phyloP scores from a whole-genome alignment of 257 asterid species.

The Solanum gracilifrons region DNA sequence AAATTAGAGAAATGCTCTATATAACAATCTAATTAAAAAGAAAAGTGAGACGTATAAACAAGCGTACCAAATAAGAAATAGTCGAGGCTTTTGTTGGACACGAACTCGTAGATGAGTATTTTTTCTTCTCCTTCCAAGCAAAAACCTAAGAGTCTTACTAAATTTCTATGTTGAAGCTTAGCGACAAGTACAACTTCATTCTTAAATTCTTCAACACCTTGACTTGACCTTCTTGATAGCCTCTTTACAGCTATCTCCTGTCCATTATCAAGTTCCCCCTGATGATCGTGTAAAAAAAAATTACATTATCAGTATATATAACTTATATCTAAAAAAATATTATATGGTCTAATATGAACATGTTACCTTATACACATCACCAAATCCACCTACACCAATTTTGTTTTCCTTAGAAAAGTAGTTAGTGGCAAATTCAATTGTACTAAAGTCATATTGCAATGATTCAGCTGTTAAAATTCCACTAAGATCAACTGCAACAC shows the following conservation, averaged over 20 bases:
- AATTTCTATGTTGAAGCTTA: background rate
- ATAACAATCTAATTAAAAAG: background rate
- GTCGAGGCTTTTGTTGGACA: background rate
- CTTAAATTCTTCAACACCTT: background rate
- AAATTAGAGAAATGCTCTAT: background rate
- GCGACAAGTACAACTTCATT: background rate
- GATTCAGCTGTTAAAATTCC: background rate
- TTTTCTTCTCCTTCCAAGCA: background rate
- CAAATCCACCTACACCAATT: background rate
- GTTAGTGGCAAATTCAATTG: background rate
- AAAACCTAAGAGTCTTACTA: background rate
- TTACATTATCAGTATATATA: background rate
- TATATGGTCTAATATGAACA: background rate
- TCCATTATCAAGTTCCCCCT: background rate
- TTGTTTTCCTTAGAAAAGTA: background rate
- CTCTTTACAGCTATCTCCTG: background rate
- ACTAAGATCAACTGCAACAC: background rate
- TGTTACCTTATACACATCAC: background rate
- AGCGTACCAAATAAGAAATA: background rate
- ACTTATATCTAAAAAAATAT: background rate
- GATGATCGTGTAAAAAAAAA: background rate
- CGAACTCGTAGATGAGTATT: background rate
- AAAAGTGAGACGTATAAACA: background rate
- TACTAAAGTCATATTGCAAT: background rate
- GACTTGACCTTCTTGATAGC: background rate